A percentile compares a stretch with the other conserved stretches of the same genome.
phyloP scores from a whole-genome alignment of 2,329 filamentous ascomycete genomes.

The Aspergillus jensenii region DNA sequence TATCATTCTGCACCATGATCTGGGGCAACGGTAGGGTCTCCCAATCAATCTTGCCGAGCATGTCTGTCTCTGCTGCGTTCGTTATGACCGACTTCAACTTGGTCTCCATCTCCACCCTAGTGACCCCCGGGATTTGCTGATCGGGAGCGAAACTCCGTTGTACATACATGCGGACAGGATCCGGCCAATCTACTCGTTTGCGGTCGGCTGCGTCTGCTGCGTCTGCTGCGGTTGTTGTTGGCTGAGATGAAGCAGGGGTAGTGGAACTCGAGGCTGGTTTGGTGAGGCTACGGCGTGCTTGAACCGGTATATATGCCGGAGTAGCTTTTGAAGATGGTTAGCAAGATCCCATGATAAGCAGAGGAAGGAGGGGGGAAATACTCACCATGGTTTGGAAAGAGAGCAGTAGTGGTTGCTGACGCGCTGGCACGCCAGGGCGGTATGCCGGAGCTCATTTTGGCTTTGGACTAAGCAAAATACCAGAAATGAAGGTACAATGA shows the following conservation, averaged over 20 bases:
- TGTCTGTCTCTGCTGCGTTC: slow-evolving; percentile 70
- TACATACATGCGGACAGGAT: slow-evolving; percentile 83
- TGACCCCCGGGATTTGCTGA: slow-evolving; percentile 64
- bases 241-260: slow-evolving; percentile 17
- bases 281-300: slow-evolving; percentile 61
- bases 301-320: slow-evolving; percentile 61
- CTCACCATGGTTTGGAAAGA: slow-evolving; percentile 37
- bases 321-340: slow-evolving; percentile 33
- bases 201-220: slow-evolving; percentile 33
- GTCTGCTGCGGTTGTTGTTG: slow-evolving; percentile 33
- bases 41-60: slow-evolving; percentile 78
- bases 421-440: slow-evolving; percentile 41
- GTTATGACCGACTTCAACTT: slow-evolving; percentile 87
- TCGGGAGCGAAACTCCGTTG: slow-evolving; percentile 80
- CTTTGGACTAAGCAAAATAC: slow-evolving; percentile 13
- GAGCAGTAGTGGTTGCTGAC: slow-evolving; percentile 27
- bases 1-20: slow-evolving; percentile 73
- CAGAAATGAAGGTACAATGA: slow-evolving; percentile 6
- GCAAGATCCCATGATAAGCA: background rate
- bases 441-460: slow-evolving; percentile 39
- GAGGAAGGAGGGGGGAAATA: background rate
- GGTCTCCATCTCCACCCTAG: slow-evolving; percentile 70
- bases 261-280: slow-evolving; percentile 16
- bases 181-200: slow-evolving; percentile 72
- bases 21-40: slow-evolving; percentile 79